phyloP scores from a whole-genome alignment of 345 rosid genomes.

The Aurinia saxatilis region DNA sequence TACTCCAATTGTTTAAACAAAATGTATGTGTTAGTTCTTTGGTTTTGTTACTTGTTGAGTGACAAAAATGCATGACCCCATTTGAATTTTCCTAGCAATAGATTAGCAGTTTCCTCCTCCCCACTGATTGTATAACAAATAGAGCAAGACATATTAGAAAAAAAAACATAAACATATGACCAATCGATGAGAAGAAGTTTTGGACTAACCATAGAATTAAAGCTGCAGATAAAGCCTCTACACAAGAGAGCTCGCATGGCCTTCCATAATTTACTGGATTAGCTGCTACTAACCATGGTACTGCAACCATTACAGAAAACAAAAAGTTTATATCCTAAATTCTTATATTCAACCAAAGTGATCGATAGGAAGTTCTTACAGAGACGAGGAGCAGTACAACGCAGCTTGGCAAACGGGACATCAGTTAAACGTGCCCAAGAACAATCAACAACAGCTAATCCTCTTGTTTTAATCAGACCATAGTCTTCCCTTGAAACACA shows the following conservation, averaged over 20 bases:
- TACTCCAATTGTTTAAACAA: background rate
- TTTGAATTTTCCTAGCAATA: constrained; percentile 87
- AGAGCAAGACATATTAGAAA: constrained; percentile 1
- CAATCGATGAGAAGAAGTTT: background rate
- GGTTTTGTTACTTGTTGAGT: constrained; percentile 56
- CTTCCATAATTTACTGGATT: constrained; percentile 97
- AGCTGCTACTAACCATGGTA: constrained; percentile 99
- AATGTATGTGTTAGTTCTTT: background rate
- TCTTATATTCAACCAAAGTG: background rate
- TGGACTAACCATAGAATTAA: constrained; percentile 64
- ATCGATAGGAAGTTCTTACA: constrained; percentile 43
- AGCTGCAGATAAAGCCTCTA: constrained; percentile 94
- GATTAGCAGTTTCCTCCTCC: constrained; percentile 72
- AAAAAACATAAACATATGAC: background rate
- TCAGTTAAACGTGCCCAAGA: constrained; percentile 94
- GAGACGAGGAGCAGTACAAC: constrained; percentile 85
- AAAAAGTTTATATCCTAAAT: background rate
- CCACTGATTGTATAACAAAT: constrained; percentile 45
- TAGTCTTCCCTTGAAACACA: constrained; percentile 88
- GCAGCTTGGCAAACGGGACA: constrained; percentile 90
- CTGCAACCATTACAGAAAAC: constrained; percentile 36
- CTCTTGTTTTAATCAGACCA: constrained; percentile 63
- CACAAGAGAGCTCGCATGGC: constrained; percentile 91
- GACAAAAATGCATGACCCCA: constrained; percentile 99
- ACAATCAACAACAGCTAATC: constrained; percentile 96